A percentile compares a stretch with the other conserved stretches of the same genome.
Conservation (phyloP, 2,329 filamentous ascomycete genomes). For the Tolypocladium tundrense region DNA sequence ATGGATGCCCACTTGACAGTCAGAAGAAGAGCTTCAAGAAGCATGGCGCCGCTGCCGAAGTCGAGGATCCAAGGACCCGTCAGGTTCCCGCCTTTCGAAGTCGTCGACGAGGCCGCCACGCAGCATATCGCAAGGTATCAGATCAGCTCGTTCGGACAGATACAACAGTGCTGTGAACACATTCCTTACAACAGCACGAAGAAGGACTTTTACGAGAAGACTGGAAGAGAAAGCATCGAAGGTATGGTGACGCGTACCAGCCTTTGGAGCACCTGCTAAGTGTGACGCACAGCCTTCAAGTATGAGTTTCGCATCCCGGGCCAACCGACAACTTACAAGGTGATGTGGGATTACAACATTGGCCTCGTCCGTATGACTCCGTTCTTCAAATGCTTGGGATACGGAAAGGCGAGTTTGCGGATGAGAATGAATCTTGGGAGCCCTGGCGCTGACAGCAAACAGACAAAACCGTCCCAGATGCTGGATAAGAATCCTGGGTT, state of each 20-base stretch:
- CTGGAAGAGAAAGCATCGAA: constrained; percentile 79
- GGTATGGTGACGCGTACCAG: constrained; percentile 37
- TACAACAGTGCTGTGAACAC: constrained; percentile 54
- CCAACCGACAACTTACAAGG: constrained; percentile 55
- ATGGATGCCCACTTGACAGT: background rate
- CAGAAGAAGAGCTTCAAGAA: constrained; percentile 28
- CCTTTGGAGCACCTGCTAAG: background rate
- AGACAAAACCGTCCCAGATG: constrained; percentile 87
- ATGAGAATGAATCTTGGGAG: background rate
- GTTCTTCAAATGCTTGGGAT: constrained; percentile 84
- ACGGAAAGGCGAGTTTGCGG: constrained; percentile 60
- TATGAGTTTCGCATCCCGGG: constrained; percentile 70
- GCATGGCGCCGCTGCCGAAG: constrained; percentile 32
- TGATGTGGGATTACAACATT: constrained; percentile 97
- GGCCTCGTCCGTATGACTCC: constrained; percentile 89
- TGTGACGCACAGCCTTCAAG: constrained; percentile 53
- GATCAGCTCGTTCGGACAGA: constrained; percentile 55
- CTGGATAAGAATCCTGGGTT: constrained; percentile 69
- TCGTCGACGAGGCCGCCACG: constrained; percentile 45
- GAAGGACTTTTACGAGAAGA: constrained; percentile 78
- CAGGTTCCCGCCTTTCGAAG: constrained; percentile 66
- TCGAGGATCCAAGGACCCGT: constrained; percentile 56
- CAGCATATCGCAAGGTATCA: constrained; percentile 52
- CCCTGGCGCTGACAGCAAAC: constrained; percentile 1
- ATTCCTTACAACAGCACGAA: constrained; percentile 95